Evolutionary conservation across 2,329 filamentous ascomycete species (phyloP).

Genomic region (Apiospora koreana): DNA sequence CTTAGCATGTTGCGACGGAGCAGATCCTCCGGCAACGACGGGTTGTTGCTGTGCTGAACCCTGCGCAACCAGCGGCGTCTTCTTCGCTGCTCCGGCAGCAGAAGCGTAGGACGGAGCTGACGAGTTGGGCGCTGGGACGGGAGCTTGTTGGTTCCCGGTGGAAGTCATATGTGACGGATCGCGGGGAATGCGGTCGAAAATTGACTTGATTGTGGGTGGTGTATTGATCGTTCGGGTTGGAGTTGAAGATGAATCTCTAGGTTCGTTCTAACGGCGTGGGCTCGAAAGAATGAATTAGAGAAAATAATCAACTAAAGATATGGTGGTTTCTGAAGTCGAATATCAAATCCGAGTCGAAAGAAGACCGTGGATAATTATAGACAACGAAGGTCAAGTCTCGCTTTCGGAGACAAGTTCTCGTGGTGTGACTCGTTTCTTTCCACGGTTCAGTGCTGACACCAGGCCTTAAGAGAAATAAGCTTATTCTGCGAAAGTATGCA

Average conservation of each 20-base stretch:
- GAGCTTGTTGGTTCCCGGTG: slow-evolving; percentile 55
- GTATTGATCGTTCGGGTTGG: not conserved
- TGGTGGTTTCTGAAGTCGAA: slow-evolving; percentile 6
- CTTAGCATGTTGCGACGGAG: slow-evolving; percentile 62
- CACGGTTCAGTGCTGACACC: slow-evolving; percentile 6
- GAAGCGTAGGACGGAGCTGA: slow-evolving; percentile 67
- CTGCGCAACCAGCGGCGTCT: slow-evolving; percentile 63
- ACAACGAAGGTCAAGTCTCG: not conserved
- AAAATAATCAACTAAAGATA: slow-evolving; percentile 3
- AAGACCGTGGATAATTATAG: slow-evolving; percentile 1
- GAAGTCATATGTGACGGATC: slow-evolving; percentile 58
- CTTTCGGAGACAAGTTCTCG: slow-evolving; percentile 7
- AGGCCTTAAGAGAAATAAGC: not conserved
- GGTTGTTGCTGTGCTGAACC: slow-evolving; percentile 48
- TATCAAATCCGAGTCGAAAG: slow-evolving; percentile 11
- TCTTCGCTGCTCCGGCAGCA: slow-evolving; percentile 64
- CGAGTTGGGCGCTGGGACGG: slow-evolving; percentile 58
- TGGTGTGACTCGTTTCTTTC: slow-evolving; percentile 1
- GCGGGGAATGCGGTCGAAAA: not conserved
- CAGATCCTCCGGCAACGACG: slow-evolving; percentile 56
- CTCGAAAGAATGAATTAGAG: not conserved
- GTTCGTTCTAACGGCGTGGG: not conserved
- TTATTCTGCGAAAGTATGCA: slow-evolving; percentile 10
- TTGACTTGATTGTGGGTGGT: not conserved
- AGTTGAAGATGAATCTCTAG: not conserved